A percentile compares a stretch with the other conserved stretches of the same genome.
Evolutionary conservation across 23 red algal genomes (phyloP).

Genomic region (Agarophyton chilense): DNA sequence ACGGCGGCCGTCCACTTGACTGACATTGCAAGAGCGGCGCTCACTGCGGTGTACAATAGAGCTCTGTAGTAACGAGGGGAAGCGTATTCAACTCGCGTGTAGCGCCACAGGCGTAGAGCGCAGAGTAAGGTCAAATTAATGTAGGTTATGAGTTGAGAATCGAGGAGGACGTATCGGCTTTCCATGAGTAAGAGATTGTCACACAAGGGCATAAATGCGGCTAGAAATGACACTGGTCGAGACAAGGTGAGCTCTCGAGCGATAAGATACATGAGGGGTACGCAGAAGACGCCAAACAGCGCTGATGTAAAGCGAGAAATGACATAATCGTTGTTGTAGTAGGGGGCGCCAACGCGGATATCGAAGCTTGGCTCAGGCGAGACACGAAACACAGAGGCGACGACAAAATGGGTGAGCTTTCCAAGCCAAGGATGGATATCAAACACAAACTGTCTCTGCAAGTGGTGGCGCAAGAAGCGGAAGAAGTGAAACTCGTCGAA

Average conservation of each 20-base stretch:
- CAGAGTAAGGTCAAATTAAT: constrained; percentile 43
- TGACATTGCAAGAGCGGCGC: constrained; percentile 54
- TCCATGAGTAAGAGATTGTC: constrained; percentile 87
- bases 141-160: constrained; percentile 90
- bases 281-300: constrained; percentile 70
- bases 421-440: constrained; percentile 95
- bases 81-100: neutral
- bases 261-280: constrained; percentile 64
- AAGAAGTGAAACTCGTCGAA: constrained; percentile 98
- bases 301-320: constrained; percentile 49
- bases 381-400: constrained; percentile 44
- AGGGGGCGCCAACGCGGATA: constrained; percentile 10
- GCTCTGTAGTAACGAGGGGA: constrained; percentile 12
- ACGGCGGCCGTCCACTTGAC: constrained; percentile 92
- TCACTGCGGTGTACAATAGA: constrained; percentile 40
- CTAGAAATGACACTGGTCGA: constrained; percentile 19
- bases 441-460: constrained; percentile 68
- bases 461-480: constrained; percentile 71
- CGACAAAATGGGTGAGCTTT: constrained; percentile 64
- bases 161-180: constrained; percentile 85
- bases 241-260: constrained; percentile 52
- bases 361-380: neutral
- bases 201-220: constrained; percentile 45
- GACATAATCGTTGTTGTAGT: constrained; percentile 50
- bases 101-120: constrained; percentile 65